Conservation (phyloP, 1,284 basidiomycete species). For the Porogramme epimiltina region DNA sequence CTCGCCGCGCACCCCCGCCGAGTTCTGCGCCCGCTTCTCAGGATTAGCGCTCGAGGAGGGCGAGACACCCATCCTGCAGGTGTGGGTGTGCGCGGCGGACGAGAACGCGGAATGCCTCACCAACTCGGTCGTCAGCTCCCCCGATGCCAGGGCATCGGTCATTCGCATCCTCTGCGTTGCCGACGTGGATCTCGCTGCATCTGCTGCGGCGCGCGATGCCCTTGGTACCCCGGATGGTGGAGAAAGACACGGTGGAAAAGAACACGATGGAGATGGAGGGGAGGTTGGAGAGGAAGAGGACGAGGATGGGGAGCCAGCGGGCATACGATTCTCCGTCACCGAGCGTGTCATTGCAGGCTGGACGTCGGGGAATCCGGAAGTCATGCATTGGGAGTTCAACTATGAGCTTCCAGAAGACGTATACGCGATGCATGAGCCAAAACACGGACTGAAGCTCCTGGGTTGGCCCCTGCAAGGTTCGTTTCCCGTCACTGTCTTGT, state of each 20-base stretch:
- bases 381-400: background rate
- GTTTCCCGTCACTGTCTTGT: background rate
- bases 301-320: constrained; percentile 1
- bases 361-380: constrained; percentile 6
- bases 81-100: constrained; percentile 6
- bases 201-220: no score
- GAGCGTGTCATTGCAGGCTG: constrained; percentile 6
- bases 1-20: constrained; percentile 5
- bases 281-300: background rate
- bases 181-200: no score
- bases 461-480: constrained; percentile 8
- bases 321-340: constrained; percentile 2
- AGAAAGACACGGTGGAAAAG: no score
- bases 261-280: no score
- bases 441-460: constrained; percentile 15
- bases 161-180: constrained; percentile 1
- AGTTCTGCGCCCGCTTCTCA: constrained; percentile 8
- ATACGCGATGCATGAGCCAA: constrained; percentile 4
- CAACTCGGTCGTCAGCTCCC: background rate
- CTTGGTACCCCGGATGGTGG: no score
- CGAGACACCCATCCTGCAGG: constrained; percentile 7
- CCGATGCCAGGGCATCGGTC: constrained; percentile 2
- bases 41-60: background rate
- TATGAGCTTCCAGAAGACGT: constrained; percentile 1
- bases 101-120: background rate